Conservation (phyloP, 1,139 yeast genomes). For the Magnusiomyces paraingens region DNA sequence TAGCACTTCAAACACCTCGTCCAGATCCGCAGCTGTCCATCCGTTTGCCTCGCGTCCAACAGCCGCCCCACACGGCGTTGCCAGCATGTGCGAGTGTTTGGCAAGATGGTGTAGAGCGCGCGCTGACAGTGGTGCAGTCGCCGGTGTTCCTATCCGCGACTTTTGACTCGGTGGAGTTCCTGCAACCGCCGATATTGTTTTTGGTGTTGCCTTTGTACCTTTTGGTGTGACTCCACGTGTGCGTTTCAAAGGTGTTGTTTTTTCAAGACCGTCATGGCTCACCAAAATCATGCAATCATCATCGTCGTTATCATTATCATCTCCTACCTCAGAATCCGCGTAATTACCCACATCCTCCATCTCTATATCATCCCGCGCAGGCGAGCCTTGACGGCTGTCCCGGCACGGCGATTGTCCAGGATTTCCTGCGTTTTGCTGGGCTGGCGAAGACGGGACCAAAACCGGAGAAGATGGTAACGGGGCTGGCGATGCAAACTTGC, state of each 20-base stretch:
- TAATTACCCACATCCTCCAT: not conserved
- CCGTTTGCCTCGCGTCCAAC: not conserved
- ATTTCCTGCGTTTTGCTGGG: not conserved
- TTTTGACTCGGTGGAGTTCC: too few relatives aligned
- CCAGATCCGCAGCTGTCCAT: not conserved
- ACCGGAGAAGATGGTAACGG: not conserved
- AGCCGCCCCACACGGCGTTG: not conserved
- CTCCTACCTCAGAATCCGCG: not conserved
- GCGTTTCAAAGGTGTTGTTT: too few relatives aligned
- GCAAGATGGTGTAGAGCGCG: not conserved
- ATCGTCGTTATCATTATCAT: not conserved
- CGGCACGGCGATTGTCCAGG: not conserved
- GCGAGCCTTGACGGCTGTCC: not conserved
- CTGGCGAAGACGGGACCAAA: not conserved
- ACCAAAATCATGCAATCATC: not conserved
- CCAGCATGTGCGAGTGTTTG: not conserved
- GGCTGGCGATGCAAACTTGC: not conserved
- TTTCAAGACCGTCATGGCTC: too few relatives aligned
- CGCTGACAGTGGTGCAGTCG: not conserved
- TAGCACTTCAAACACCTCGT: not conserved
- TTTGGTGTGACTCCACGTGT: too few relatives aligned
- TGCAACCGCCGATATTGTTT: too few relatives aligned
- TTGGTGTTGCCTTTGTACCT: too few relatives aligned
- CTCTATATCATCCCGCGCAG: not conserved
- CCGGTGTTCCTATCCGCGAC: too few relatives aligned